Evolutionary conservation across 306 rosid genomes (phyloP).

Genomic region (Prunus salicina): DNA sequence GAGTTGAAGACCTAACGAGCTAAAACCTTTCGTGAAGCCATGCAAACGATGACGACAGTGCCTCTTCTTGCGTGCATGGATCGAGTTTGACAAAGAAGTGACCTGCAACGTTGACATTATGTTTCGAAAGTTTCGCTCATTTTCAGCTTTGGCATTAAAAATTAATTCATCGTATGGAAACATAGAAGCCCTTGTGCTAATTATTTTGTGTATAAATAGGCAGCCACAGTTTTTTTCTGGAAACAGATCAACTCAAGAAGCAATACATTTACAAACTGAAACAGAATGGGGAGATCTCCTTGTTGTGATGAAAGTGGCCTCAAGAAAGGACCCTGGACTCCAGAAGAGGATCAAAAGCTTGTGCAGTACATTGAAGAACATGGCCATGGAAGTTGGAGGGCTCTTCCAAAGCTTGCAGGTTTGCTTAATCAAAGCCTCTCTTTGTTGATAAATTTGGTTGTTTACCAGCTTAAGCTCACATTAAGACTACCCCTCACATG

Average conservation of each 20-base stretch:
- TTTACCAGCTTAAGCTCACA: not conserved
- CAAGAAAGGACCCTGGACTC: conserved; percentile 89
- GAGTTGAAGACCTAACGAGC: not conserved
- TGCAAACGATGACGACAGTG: conserved; percentile 55
- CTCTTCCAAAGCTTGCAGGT: conserved; percentile 87
- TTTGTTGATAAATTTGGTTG: not conserved
- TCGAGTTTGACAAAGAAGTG: conserved; percentile 39
- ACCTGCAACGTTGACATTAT: conserved; percentile 50
- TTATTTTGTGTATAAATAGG: not conserved
- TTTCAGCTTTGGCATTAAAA: not conserved
- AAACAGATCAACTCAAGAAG: conserved; percentile 7
- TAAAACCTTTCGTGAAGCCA: conserved; percentile 47
- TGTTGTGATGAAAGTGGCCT: conserved; percentile 72
- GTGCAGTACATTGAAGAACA: conserved; percentile 64
- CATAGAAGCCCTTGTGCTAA: not conserved
- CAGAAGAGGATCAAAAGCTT: conserved; percentile 79
- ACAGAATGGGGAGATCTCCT: conserved; percentile 67
- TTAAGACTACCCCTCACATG: not conserved
- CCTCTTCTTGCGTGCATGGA: conserved; percentile 72
- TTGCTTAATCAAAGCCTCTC: not conserved
- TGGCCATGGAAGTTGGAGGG: conserved; percentile 91
- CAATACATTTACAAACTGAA: not conserved
- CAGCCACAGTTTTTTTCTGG: conserved; percentile 14
- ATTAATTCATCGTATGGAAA: not conserved
- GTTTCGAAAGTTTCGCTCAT: conserved; percentile 30